Conservation (phyloP, 768 basidiomycete genomes). For the Sistotremastrum suecicum region DNA sequence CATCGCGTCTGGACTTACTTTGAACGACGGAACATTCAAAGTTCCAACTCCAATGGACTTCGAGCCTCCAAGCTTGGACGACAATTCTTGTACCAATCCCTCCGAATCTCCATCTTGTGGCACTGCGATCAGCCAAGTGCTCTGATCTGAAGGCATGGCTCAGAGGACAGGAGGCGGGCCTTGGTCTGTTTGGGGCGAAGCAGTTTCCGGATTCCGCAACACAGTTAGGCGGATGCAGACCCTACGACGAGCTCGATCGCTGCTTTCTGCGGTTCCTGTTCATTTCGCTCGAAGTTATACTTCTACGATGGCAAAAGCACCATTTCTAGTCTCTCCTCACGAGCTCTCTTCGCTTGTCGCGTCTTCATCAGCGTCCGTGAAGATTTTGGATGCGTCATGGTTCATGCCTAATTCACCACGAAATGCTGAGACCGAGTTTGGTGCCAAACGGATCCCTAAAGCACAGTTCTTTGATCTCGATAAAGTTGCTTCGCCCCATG, state of each 20-base stretch:
- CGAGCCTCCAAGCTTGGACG: constrained; percentile 34
- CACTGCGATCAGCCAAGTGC: constrained; percentile 83
- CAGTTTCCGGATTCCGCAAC: constrained; percentile 42
- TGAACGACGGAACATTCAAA: constrained; percentile 74
- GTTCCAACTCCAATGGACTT: background rate
- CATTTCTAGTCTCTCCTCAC: constrained; percentile 20
- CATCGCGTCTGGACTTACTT: constrained; percentile 35
- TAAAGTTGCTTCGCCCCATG: constrained; percentile 55
- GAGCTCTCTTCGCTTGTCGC: constrained; percentile 11
- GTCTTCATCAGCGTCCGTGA: constrained; percentile 14
- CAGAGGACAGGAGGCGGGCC: background rate
- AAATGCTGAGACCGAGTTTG: constrained; percentile 55
- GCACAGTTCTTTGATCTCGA: constrained; percentile 74
- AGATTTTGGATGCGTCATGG: constrained; percentile 72
- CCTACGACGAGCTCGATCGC: constrained; percentile 13
- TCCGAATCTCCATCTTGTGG: constrained; percentile 81
- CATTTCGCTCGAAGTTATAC: background rate
- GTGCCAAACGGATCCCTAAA: constrained; percentile 48
- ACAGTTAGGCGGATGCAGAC: constrained; percentile 25
- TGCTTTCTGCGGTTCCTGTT: background rate
- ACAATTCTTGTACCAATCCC: constrained; percentile 50
- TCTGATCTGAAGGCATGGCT: constrained; percentile 87
- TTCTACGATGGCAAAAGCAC: constrained; percentile 6
- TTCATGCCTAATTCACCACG: constrained; percentile 85
- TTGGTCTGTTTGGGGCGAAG: constrained; percentile 8